Percentiles rank a stretch among this genome's conserved stretches.
These are phyloP conservation scores for Ogataea henricii DNA, from an alignment of 805 yeast genomes.

Conservation along the genomic window DNA sequence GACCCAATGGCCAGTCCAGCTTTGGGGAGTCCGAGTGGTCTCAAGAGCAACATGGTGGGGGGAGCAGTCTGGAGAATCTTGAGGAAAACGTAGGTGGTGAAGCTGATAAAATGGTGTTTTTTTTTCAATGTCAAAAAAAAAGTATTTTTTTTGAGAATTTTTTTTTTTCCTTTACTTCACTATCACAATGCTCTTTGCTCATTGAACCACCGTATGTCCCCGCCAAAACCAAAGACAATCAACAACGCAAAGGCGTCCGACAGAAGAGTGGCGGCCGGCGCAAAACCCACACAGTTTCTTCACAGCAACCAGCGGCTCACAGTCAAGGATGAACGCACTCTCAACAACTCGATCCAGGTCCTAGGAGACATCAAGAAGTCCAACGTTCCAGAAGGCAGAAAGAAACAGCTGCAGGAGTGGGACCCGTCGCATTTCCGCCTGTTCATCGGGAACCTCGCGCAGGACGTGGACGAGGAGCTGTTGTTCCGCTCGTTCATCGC, in stretches of 20 bases:
- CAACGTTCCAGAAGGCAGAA: background rate
- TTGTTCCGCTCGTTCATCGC: constrained; percentile 55
- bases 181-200: background rate
- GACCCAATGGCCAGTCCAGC: background rate
- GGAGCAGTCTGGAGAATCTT: no score
- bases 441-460: constrained; percentile 74
- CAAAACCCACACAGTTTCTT: constrained; percentile 47
- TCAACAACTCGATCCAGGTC: constrained; percentile 20
- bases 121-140: background rate
- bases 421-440: constrained; percentile 69
- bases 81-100: background rate
- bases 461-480: constrained; percentile 61
- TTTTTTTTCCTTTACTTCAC: background rate
- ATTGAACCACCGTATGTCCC: background rate
- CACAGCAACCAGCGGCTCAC: constrained; percentile 33
- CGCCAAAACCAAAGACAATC: constrained; percentile 5
- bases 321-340: constrained; percentile 16
- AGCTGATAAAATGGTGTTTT: background rate
- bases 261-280: constrained; percentile 54
- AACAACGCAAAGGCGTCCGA: constrained; percentile 47
- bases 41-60: constrained; percentile 1
- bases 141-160: background rate
- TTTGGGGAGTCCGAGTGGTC: constrained; percentile 3
- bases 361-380: constrained; percentile 19
- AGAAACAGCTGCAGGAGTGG: constrained; percentile 49